Conservation (phyloP, 257 asterid genomes). For the Nicotiana knightiana region DNA sequence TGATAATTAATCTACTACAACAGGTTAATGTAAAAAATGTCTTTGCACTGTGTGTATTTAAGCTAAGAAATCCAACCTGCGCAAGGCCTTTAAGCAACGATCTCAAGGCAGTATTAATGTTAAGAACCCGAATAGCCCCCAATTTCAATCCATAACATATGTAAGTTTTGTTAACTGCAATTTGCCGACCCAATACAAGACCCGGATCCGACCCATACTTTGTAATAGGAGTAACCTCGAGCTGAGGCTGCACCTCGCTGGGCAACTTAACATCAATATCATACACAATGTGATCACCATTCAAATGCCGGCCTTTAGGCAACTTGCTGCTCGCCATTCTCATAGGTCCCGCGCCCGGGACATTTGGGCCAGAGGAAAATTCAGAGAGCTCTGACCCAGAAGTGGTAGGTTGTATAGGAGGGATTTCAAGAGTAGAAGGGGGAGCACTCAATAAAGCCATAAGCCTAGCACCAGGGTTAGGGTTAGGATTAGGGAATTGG, state of each 20-base stretch:
- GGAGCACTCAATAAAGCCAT: constrained; percentile 94
- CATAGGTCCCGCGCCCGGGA: constrained; percentile 47
- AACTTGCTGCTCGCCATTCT: constrained; percentile 86
- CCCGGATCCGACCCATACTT: constrained; percentile 95
- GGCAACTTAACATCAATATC: constrained; percentile 79
- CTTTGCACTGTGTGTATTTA: no score
- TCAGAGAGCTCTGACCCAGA: constrained; percentile 67
- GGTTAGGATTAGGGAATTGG: constrained; percentile 39
- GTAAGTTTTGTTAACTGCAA: constrained; percentile 87
- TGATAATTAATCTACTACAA: no score
- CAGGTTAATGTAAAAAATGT: no score
- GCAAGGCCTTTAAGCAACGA: constrained; percentile 90
- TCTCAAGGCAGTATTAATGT: constrained; percentile 89
- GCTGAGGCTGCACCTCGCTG: constrained; percentile 95
- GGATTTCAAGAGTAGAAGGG: constrained; percentile 33
- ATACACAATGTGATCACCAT: constrained; percentile 56
- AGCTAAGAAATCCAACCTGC: constrained; percentile 47
- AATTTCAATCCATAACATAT: constrained; percentile 88
- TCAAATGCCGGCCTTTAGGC: constrained; percentile 87
- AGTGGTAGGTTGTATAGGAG: constrained; percentile 51
- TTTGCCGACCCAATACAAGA: constrained; percentile 86
- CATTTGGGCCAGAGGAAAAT: constrained; percentile 37
- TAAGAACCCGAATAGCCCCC: constrained; percentile 90
- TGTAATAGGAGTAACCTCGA: constrained; percentile 98
- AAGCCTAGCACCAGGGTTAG: constrained; percentile 59